Evolutionary conservation across 1,139 yeast genomes (phyloP), one percentile per base, ranked within the genome.

Genomic region (Kodamaea sp.): DNA sequence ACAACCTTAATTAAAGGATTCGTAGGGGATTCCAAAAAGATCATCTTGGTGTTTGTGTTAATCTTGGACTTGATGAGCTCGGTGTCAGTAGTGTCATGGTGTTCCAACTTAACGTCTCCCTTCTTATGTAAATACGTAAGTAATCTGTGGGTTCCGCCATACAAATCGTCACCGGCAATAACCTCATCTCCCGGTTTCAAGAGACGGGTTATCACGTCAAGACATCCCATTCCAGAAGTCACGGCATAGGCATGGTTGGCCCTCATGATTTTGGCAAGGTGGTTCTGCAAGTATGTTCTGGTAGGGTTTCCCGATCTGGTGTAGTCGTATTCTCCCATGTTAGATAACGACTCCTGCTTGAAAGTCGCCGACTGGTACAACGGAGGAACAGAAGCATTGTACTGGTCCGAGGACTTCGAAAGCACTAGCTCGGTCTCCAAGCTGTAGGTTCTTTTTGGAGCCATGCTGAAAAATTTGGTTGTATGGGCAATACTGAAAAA

Each of bases 291-390:
- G 31, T 78, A 78, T 0, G 94, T 78, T 59, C 97, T 73, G 2
- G 97, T 87, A 20, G 97, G 97, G 59, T 89, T 89, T 3, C 97
- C 97, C n/a, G 94, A 83, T 51, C 97, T 72, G 1, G 97, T 87
- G 59, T 89, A 89, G 60, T 89, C 97, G 58, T 84, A 89, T 52
- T 81, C 84, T 5, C 94, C 92, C 84, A 84, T 80, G 48, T 83
- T 80, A 27, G 78, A 54, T 63, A 86, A 67, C 5, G 88, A 81
- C 28, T 75, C 78, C 59, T 87, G 94, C 60, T 88, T 89, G 66
- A 90, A 90, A 8, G 97, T 90, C 11, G 97, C 96, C 2, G 95
- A 79, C 59, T 87, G 95, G 62, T 90, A 90, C 35, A 90, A 72
- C 7, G 97, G 97, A 12, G 95, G 86, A 20, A 84, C 83, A 3